These are phyloP conservation scores for Eucalyptus sideroxylon DNA, from an alignment of 345 rosid genomes.

Conservation along the genomic window DNA sequence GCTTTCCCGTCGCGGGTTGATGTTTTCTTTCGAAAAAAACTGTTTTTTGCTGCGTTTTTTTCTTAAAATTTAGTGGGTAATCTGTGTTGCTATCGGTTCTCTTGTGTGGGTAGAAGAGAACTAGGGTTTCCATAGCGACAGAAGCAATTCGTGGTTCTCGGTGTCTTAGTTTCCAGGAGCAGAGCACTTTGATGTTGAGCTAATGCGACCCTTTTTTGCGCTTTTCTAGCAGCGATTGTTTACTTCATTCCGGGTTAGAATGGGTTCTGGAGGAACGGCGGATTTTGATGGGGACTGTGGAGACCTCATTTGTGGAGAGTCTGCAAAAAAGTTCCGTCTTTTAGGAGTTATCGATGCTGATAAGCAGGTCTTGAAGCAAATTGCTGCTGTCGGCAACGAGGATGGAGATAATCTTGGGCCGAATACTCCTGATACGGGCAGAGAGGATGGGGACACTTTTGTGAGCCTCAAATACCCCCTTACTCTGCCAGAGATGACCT, in stretches of 20 bases:
- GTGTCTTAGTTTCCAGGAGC: background rate
- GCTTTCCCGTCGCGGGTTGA: background rate
- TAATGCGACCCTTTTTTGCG: background rate
- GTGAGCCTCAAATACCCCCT: constrained; percentile 12
- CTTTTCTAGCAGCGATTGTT: background rate
- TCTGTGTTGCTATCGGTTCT: background rate
- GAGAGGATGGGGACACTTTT: constrained; percentile 28
- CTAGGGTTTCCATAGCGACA: background rate
- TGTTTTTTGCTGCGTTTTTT: background rate
- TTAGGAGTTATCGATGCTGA: background rate
- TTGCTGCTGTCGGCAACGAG: background rate
- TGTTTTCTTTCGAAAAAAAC: background rate
- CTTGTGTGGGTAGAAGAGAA: background rate
- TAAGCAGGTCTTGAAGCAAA: background rate
- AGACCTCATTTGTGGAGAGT: background rate
- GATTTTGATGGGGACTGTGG: background rate
- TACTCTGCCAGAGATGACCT: background rate
- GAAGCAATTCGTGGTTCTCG: background rate
- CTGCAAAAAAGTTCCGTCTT: background rate
- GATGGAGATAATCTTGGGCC: constrained; percentile 11
- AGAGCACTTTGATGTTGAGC: background rate
- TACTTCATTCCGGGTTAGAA: background rate
- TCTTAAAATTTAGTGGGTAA: background rate
- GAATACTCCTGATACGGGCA: constrained; percentile 21
- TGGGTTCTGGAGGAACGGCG: background rate